Base-by-base conservation (phyloP, 331 rosid genomes). In the Malus hybrid region DNA sequence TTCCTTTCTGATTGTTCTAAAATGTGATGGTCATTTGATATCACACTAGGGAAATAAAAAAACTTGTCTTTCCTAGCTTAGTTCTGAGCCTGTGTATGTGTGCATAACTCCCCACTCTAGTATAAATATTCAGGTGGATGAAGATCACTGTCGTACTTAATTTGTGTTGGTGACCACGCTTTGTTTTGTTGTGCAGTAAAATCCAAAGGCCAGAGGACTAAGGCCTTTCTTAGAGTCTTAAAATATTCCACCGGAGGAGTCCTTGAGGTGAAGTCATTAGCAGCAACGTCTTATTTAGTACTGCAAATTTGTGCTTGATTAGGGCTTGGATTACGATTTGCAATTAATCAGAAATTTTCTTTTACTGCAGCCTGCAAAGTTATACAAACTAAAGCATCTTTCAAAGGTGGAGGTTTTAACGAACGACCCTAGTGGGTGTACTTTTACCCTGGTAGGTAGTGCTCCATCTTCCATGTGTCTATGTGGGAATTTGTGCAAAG, bases 401-500 rank as follows among this genome's bases (percentile, higher is more conserved):
- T 82, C 96, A 33, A 94, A 94, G 85, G 81, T 94, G 87, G 99
- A 94, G 87, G 97, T 94, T 80, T 70, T 85, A 64, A 30, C 97
- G 66, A 88, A 81, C 68, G 97, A 94, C 73, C 96, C 97, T 53
- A 92, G 93, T 84, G 97, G 97, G 75, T 92, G 91, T 72, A 88
- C 97, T 5, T 94, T 94, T 85, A 94, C 89, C 0, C 84, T 94
- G 97, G 99, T 94, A 93, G 95, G 97, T 92, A 93, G 80, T 77
- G 80, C 64, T 79, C 82, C 71, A 79, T 79, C 48, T 16, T 52
- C 63, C 69, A 75, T 52, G 34, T 33, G 30, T 44, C 52, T 77
- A 48, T 24, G 9, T 22, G 58, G 22, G 52, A 70, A 33, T 42
- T 5, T 52, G 62, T 52, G 33, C 67, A 63, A 30, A 36, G 24